Evolutionary conservation across 345 rosid species (phyloP).

Genomic region (Rhizophora apiculata): DNA sequence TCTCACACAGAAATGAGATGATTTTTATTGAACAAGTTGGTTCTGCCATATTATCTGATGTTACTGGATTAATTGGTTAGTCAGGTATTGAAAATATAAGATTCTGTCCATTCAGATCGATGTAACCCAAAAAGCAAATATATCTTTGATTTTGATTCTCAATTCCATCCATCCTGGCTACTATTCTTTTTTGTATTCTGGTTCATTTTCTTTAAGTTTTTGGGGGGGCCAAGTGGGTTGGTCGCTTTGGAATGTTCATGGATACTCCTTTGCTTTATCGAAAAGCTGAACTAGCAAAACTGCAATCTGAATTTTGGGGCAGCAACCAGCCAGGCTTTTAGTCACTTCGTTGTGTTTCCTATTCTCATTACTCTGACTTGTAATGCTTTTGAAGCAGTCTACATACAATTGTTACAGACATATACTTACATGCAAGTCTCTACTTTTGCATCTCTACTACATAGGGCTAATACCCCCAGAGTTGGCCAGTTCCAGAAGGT

Average conservation of each 20-base stretch:
- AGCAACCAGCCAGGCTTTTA: background rate
- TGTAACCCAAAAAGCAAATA: too few species aligned
- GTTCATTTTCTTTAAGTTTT: background rate
- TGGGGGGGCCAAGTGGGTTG: background rate
- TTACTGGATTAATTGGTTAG: too few species aligned
- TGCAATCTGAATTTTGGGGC: background rate
- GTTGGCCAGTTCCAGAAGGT: too few species aligned
- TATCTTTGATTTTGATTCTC: too few species aligned
- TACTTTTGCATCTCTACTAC: background rate
- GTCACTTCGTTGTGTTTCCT: constrained; percentile 1
- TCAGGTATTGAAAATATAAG: too few species aligned
- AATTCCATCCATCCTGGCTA: too few species aligned
- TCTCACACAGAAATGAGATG: too few species aligned
- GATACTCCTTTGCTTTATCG: background rate
- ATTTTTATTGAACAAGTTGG: too few species aligned
- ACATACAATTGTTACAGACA: background rate
- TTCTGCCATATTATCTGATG: too few species aligned
- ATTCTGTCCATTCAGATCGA: too few species aligned
- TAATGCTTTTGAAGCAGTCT: background rate
- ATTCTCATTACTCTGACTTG: background rate
- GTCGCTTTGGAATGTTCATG: background rate
- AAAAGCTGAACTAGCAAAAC: background rate
- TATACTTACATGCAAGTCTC: background rate
- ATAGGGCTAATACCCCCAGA: background rate
- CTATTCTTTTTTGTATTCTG: background rate